Conservation (phyloP, 169 alveolate species). For the Plasmodium chabaudi region DNA sequence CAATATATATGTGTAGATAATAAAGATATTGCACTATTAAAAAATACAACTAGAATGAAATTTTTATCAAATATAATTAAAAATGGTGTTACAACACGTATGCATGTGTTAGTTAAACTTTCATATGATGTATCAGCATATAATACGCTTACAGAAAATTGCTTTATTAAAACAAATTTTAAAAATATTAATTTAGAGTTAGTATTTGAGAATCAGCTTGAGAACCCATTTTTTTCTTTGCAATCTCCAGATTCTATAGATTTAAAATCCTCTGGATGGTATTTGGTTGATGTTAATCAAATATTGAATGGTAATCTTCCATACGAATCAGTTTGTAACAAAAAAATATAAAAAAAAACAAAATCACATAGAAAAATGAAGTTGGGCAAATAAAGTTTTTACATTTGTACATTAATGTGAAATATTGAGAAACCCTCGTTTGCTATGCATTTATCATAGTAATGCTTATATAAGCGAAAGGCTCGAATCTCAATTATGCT, state of each 20-base stretch:
- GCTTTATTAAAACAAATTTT: slow-evolving; percentile 48
- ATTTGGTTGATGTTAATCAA: slow-evolving; percentile 72
- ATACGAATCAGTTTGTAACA: slow-evolving; percentile 27
- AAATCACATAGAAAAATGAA: neutral
- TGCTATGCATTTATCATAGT: no score
- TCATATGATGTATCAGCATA: slow-evolving; percentile 39
- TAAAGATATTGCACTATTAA: slow-evolving; percentile 45
- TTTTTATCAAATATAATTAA: slow-evolving; percentile 64
- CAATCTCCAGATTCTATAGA: slow-evolving; percentile 60
- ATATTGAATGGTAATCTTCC: slow-evolving; percentile 69
- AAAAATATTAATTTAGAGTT: slow-evolving; percentile 61
- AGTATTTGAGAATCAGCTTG: slow-evolving; percentile 67
- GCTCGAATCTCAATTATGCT: no score
- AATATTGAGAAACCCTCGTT: no score
- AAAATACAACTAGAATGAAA: slow-evolving; percentile 52
- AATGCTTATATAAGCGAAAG: no score
- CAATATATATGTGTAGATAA: slow-evolving; percentile 72
- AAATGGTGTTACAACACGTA: slow-evolving; percentile 72
- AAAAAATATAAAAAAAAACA: neutral
- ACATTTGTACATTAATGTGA: no score
- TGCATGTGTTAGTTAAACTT: slow-evolving; percentile 61
- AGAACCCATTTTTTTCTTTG: slow-evolving; percentile 60
- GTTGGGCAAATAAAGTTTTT: no score
- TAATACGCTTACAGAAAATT: slow-evolving; percentile 28
- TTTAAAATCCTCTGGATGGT: slow-evolving; percentile 73